Evolutionary conservation across 139 green algal genomes (phyloP), one percentile per base, ranked within the genome.

Genomic region (Coelastrella sp.): DNA sequence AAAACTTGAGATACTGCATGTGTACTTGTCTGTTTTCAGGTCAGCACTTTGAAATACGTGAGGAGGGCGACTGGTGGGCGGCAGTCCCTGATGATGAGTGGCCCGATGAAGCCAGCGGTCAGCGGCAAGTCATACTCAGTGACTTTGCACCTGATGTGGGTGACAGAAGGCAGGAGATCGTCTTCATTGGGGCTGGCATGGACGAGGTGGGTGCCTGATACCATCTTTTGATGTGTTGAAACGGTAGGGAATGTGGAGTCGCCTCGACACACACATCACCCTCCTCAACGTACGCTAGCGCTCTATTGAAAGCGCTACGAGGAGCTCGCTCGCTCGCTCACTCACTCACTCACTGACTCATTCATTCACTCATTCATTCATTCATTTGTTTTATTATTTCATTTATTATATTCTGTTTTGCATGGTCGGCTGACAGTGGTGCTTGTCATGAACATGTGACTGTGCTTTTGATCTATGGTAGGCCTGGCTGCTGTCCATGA

Each of bases 171-270:
- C 97, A 99, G 93, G 97, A 99, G 94, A 97, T 99, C 86, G 97
- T 99, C 13, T 99, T 99, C 94, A 99, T 99, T 81, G 97, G 93
- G 0, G 93, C 94, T 10, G 90, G 88, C 80, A 99, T 99, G 97
- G 92, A 98, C 65, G 87, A 97, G 85, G 90, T 77, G 47, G 47
- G 89, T 4, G 0, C 7, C 61, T 71, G 61, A 71, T 10, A 71
- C 61, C 8, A 19, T 71, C 8, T 3, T 71, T 13, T 71, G 61
- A 10, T 19, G 11, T 13, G 61, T 0, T 71, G 3, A 2, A 71
- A 10, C 61, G 61, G 10, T 19, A 13, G 0, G 3, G 2, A 71
- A 71, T 19, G 11, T 71, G 8, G 11, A 71, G 61, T 13, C 8
- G 61, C 61, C 61, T 71, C 61, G 3, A 19, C 32, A 47, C 32